Base-by-base conservation (phyloP, 305 asterid species). In the Solanum hybrid region DNA sequence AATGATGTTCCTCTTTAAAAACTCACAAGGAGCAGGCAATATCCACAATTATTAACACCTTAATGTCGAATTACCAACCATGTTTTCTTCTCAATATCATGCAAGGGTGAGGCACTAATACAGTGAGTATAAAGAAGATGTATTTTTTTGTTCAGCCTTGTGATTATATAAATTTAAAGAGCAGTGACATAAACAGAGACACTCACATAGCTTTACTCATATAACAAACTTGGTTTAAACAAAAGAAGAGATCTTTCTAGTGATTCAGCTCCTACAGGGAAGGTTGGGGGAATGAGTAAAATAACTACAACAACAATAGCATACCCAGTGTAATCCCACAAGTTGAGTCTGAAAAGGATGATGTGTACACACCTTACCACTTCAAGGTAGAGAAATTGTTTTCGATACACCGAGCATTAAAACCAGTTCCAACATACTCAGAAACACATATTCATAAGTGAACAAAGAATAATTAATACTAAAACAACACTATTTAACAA, bases 41-140 rank as follows among this genome's bases (percentile, higher is more conserved):
- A 46, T 40, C 71, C 10, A 16, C 73, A 28, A 11, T 6, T 57
- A 31, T 57, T 24, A 57, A 57, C 76, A 22, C 46, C n/a, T 11
- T 31, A 22, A 85, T 22, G 13, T 57, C 14, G 6, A 46, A 57
- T 10, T 57, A 57, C 33, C 5, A 2, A 46, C 40, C 40, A 18
- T 46, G 74, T 46, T 83, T 28, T 42, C 87, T 85, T 10, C 46
- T 29, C 73, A 84, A 46, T 81, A 39, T 13, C 28, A 39, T 39
- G 8, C 29, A 18, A 46, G 74, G 20, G 11, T 84, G 40, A 84
- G 87, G 29, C 31, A 84, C 75, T 20, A 84, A 33, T 26, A 84
- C 75, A 84, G 29, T 51, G 87, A 11, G 11, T 84, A 24, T 80
- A 42, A 81, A 81, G 20, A 82, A 82, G 87, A 5, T 46, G 20